Percentiles rank a stretch among this genome's conserved stretches.
Evolutionary conservation across 257 asterid species (phyloP).

Genomic region (Eustoma russellianum): DNA sequence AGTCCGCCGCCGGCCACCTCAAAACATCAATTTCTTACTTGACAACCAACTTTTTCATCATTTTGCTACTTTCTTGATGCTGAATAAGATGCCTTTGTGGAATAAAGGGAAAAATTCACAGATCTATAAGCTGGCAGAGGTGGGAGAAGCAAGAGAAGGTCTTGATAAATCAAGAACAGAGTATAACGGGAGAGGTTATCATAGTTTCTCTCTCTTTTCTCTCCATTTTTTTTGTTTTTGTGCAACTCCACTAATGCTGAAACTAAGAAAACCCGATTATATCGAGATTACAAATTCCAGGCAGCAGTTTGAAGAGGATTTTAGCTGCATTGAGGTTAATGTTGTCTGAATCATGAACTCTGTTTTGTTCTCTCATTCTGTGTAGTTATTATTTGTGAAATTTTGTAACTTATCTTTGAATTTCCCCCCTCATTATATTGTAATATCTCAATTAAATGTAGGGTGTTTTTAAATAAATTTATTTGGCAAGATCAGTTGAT

Average conservation of each 20-base stretch:
- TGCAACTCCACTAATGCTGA: too few species aligned
- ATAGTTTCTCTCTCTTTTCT: too few species aligned
- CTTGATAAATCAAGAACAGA: constrained; percentile 4
- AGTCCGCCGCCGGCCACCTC: constrained; percentile 12
- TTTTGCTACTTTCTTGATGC: constrained; percentile 9
- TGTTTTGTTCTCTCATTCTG: constrained; percentile 9
- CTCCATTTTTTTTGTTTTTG: too few species aligned
- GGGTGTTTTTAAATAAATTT: too few species aligned
- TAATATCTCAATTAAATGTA: too few species aligned
- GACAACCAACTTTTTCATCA: constrained; percentile 13
- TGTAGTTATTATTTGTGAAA: constrained; percentile 33
- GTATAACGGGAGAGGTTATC: too few species aligned
- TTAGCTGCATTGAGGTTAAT: constrained; percentile 1
- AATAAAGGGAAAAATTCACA: constrained; percentile 45
- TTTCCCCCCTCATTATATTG: constrained; percentile 6
- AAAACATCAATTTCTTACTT: constrained; percentile 13
- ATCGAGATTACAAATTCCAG: background rate
- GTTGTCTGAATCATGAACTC: constrained; percentile 10
- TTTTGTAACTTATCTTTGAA: constrained; percentile 20
- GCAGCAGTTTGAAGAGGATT: background rate
- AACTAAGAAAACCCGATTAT: too few species aligned
- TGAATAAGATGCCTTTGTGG: background rate
- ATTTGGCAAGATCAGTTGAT: too few species aligned
- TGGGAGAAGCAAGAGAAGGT: constrained; percentile 2
- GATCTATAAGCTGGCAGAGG: constrained; percentile 36